Evolutionary conservation across 2,329 filamentous ascomycete genomes (phyloP).

Genomic region (Xylariales sp.): DNA sequence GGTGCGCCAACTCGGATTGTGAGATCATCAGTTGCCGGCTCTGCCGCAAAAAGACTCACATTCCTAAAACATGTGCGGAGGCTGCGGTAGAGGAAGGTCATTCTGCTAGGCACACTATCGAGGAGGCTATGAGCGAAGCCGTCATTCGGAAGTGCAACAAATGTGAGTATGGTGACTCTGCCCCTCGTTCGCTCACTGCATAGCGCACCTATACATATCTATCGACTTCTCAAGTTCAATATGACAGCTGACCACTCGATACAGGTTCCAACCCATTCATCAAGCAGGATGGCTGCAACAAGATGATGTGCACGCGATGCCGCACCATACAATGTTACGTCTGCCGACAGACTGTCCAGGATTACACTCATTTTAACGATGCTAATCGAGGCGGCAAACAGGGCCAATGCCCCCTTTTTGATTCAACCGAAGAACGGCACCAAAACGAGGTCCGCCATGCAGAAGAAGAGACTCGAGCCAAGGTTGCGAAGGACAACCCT

Average conservation of each 20-base stretch:
- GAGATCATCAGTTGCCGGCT: slow-evolving; percentile 59
- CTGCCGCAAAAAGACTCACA: slow-evolving; percentile 65
- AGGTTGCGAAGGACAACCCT: slow-evolving; percentile 55
- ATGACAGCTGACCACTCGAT: background rate
- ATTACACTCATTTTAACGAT: slow-evolving; percentile 69
- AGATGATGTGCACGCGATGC: slow-evolving; percentile 68
- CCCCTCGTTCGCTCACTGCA: too few relatives aligned
- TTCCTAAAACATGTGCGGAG: slow-evolving; percentile 69
- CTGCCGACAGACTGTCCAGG: slow-evolving; percentile 57
- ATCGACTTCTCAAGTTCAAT: too few relatives aligned
- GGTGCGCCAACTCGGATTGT: slow-evolving; percentile 64
- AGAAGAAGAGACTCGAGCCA: slow-evolving; percentile 51
- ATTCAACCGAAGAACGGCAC: slow-evolving; percentile 56
- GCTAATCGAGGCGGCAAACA: slow-evolving; percentile 36
- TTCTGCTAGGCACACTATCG: slow-evolving; percentile 61
- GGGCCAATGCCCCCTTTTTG: slow-evolving; percentile 64
- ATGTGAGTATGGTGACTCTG: slow-evolving; percentile 32
- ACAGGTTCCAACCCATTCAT: slow-evolving; percentile 71
- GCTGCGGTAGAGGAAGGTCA: slow-evolving; percentile 54
- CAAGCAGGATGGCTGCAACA: slow-evolving; percentile 78
- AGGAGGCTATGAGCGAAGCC: slow-evolving; percentile 80
- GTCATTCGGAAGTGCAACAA: slow-evolving; percentile 72
- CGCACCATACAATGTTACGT: slow-evolving; percentile 60
- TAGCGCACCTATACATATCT: too few relatives aligned
- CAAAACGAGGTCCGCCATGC: slow-evolving; percentile 59